phyloP scores from a whole-genome alignment of 192 early-diverging fungal genomes.

The Rhizophagus clarus region DNA sequence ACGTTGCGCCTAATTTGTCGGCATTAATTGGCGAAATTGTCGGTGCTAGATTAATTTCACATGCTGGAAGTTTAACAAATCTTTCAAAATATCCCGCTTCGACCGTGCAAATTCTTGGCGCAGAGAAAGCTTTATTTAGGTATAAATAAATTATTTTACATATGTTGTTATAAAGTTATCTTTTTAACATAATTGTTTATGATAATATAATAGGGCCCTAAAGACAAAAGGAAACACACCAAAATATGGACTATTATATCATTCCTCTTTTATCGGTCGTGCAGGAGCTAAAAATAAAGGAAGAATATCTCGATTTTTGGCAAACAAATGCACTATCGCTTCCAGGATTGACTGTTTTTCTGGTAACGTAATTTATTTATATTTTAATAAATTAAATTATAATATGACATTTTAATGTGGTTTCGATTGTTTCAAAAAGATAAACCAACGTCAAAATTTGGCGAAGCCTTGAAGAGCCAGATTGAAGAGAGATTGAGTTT shows the following conservation, averaged over 20 bases:
- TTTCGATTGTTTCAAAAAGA: conserved; percentile 39
- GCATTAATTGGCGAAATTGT: conserved; percentile 95
- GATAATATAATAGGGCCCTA: conserved; percentile 61
- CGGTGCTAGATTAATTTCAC: conserved; percentile 95
- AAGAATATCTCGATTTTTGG: conserved; percentile 91
- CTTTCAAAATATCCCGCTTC: conserved; percentile 97
- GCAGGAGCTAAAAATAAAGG: conserved; percentile 98
- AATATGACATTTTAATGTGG: neutral
- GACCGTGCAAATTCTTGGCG: conserved; percentile 97
- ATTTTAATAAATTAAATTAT: neutral
- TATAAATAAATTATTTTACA: neutral
- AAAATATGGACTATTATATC: conserved; percentile 98
- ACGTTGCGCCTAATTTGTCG: conserved; percentile 95
- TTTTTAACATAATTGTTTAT: neutral
- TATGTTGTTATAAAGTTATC: neutral
- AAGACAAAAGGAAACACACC: conserved; percentile 97
- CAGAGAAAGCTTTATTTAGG: conserved; percentile 98
- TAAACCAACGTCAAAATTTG: conserved; percentile 86
- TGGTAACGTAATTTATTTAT: conserved; percentile 36
- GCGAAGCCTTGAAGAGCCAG: conserved; percentile 90
- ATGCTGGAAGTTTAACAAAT: conserved; percentile 95
- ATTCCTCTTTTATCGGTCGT: conserved; percentile 93
- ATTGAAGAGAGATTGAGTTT: conserved; percentile 96
- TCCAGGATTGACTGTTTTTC: conserved; percentile 96
- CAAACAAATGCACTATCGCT: conserved; percentile 98